These are phyloP conservation scores for Lonicera japonica DNA, from an alignment of 129 eudicot genomes.

Conservation along the genomic window DNA sequence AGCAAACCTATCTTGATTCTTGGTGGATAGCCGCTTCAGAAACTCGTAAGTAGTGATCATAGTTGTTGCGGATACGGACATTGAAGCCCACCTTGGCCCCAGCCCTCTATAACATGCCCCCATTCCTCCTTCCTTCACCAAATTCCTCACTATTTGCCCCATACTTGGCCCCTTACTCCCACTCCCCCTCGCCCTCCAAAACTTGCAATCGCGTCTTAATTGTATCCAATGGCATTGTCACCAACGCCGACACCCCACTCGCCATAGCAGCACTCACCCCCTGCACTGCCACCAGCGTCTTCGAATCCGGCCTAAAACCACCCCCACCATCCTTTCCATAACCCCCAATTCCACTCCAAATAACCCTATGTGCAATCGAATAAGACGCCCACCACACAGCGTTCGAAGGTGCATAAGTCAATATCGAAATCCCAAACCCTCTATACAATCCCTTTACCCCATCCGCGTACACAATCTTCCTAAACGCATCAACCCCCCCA, in stretches of 20 bases:
- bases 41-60: constrained; percentile 95
- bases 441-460: constrained; percentile 73
- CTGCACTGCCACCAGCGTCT: constrained; percentile 59
- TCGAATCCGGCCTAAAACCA: constrained; percentile 50
- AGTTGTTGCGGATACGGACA: constrained; percentile 83
- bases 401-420: constrained; percentile 87
- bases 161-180: constrained; percentile 31
- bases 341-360: constrained; percentile 60
- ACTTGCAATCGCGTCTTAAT: constrained; percentile 82
- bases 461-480: constrained; percentile 53
- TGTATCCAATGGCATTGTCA: constrained; percentile 87
- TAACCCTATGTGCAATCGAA: constrained; percentile 45
- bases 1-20: constrained; percentile 36
- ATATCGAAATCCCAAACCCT: constrained; percentile 76
- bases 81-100: constrained; percentile 91
- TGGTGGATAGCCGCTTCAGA: constrained; percentile 67
- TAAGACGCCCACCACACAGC: constrained; percentile 95
- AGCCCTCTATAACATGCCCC: constrained; percentile 88
- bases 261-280: constrained; percentile 80
- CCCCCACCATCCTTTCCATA: constrained; percentile 45
- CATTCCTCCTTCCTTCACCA: constrained; percentile 82
- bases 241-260: constrained; percentile 79
- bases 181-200: constrained; percentile 54
- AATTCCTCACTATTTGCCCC: constrained; percentile 45
- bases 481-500: constrained; percentile 73